Conservation (phyloP, 495 filamentous ascomycete species). For the Glutinoglossum americanum region DNA sequence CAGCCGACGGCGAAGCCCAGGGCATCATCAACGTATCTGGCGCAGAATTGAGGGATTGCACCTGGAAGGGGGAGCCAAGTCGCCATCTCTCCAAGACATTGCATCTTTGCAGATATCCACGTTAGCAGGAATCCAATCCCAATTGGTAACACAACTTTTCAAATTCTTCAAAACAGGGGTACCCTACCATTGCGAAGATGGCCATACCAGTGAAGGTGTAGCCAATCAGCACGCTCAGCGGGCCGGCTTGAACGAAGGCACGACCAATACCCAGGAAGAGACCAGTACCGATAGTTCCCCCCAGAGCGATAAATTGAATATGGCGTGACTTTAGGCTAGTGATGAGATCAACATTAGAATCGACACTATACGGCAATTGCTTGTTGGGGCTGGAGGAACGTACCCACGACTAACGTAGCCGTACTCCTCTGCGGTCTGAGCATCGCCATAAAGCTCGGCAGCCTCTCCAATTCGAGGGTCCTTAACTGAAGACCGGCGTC, state of each 20-base stretch:
- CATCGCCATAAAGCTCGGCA: slow-evolving; percentile 21
- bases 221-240: slow-evolving; percentile 43
- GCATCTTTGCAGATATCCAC: slow-evolving; percentile 17
- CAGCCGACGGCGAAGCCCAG: slow-evolving; percentile 65
- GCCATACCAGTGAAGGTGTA: slow-evolving; percentile 46
- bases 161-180: background rate
- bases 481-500: slow-evolving; percentile 3
- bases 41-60: slow-evolving; percentile 52
- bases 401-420: slow-evolving; percentile 22
- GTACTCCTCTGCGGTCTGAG: slow-evolving; percentile 19
- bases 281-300: slow-evolving; percentile 56
- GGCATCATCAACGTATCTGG: slow-evolving; percentile 48
- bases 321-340: slow-evolving; percentile 26
- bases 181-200: slow-evolving; percentile 35
- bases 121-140: background rate
- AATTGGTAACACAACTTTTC: too few species aligned
- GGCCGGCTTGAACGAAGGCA: slow-evolving; percentile 38
- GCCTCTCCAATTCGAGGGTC: slow-evolving; percentile 16
- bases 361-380: background rate
- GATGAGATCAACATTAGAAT: background rate
- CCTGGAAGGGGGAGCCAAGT: slow-evolving; percentile 56
- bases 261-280: slow-evolving; percentile 51
- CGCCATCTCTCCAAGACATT: slow-evolving; percentile 42
- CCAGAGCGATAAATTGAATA: slow-evolving; percentile 40
- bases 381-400: slow-evolving; percentile 2